phyloP scores from a whole-genome alignment of 805 yeast species.

The Candida jianshihensis region DNA sequence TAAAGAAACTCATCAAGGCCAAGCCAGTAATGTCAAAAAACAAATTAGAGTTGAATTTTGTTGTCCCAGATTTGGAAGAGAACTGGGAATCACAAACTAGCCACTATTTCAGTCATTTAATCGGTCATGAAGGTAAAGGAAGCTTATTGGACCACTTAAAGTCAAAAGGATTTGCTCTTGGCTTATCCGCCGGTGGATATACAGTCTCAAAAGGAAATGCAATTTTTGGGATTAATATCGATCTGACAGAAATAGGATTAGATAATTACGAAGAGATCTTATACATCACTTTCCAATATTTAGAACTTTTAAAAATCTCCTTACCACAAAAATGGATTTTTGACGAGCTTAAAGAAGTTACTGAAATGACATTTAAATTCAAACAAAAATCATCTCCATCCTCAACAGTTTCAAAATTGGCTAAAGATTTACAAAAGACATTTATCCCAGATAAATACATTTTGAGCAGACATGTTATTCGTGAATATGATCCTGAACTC shows the following conservation, averaged over 20 bases:
- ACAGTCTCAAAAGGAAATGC: conserved; percentile 62
- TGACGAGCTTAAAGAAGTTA: conserved; percentile 65
- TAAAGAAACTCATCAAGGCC: conserved; percentile 51
- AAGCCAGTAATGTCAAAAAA: conserved; percentile 81
- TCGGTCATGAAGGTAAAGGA: conserved; percentile 93
- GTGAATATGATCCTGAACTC: conserved; percentile 50
- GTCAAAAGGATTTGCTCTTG: conserved; percentile 70
- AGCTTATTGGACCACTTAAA: conserved; percentile 70
- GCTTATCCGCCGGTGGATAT: conserved; percentile 66
- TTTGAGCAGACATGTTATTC: conserved; percentile 48
- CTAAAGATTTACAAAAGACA: conserved; percentile 51
- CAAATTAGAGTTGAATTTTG: conserved; percentile 59
- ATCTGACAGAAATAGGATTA: conserved; percentile 70
- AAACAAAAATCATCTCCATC: conserved; percentile 71
- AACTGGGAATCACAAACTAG: conserved; percentile 65
- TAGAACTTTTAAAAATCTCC: conserved; percentile 47
- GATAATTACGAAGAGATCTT: conserved; percentile 55
- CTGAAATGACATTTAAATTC: conserved; percentile 68
- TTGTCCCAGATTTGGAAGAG: conserved; percentile 69
- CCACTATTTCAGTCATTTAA: conserved; percentile 66
- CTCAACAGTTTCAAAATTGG: conserved; percentile 62
- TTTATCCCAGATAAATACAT: conserved; percentile 58
- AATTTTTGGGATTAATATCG: conserved; percentile 61
- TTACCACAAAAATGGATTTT: conserved; percentile 76
- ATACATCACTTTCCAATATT: conserved; percentile 60